Conservation (phyloP, 805 yeast genomes). For the Metschnikowia similis region DNA sequence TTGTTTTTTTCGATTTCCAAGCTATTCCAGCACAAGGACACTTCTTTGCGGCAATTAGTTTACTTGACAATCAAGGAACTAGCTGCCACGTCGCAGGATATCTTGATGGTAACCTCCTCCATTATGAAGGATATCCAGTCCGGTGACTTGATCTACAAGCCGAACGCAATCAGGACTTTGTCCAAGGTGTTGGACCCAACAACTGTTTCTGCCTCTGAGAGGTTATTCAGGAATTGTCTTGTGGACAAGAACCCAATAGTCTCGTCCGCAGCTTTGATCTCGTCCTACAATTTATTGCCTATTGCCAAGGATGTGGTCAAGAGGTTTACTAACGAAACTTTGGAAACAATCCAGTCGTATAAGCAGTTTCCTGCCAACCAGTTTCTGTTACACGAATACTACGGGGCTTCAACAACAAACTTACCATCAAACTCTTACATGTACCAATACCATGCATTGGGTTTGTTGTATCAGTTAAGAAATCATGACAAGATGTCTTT, state of each 20-base stretch:
- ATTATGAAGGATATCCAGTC: slow-evolving; percentile 97
- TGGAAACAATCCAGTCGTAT: slow-evolving; percentile 74
- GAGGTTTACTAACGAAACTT: slow-evolving; percentile 91
- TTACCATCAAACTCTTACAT: slow-evolving; percentile 69
- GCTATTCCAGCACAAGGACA: slow-evolving; percentile 87
- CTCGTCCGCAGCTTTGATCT: slow-evolving; percentile 89
- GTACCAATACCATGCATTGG: slow-evolving; percentile 94
- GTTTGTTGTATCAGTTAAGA: slow-evolving; percentile 80
- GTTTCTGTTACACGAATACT: slow-evolving; percentile 52
- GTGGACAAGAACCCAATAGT: slow-evolving; percentile 86
- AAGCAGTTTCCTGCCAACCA: slow-evolving; percentile 50
- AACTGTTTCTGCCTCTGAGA: slow-evolving; percentile 89
- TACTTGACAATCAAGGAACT: slow-evolving; percentile 92
- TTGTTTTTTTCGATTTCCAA: slow-evolving; percentile 91
- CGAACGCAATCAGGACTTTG: slow-evolving; percentile 91
- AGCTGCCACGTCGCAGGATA: slow-evolving; percentile 79
- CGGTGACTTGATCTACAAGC: slow-evolving; percentile 80
- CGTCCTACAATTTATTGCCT: slow-evolving; percentile 86
- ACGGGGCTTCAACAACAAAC: slow-evolving; percentile 46
- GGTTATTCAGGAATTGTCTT: slow-evolving; percentile 86
- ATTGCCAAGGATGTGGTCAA: slow-evolving; percentile 88
- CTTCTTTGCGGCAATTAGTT: slow-evolving; percentile 85
- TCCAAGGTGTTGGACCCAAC: slow-evolving; percentile 84
- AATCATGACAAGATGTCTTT: slow-evolving; percentile 92
- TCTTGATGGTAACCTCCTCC: slow-evolving; percentile 95